These are phyloP conservation scores for Penicillium sp. DNA, from an alignment of 2,329 filamentous ascomycete genomes.

Conservation along the genomic window DNA sequence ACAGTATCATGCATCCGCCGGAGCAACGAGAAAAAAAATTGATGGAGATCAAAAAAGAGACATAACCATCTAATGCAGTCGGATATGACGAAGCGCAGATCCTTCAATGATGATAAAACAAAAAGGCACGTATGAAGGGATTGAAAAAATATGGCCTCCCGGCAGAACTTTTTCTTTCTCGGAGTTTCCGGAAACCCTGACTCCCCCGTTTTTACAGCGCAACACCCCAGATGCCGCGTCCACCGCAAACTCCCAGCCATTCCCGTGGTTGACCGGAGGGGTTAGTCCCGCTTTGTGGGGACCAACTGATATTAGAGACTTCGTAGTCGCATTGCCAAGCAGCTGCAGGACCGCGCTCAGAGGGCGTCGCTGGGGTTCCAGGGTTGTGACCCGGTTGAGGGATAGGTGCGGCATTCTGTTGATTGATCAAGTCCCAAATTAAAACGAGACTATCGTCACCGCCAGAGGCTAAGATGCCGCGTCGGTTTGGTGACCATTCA, in stretches of 20 bases:
- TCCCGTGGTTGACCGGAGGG: conserved; percentile 38
- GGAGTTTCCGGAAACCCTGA: background rate
- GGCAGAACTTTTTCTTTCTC: conserved; percentile 15
- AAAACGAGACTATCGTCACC: conserved; percentile 90
- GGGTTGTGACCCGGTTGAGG: conserved; percentile 38
- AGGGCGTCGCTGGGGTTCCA: conserved; percentile 34
- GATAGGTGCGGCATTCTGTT: conserved; percentile 54
- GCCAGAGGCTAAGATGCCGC: conserved; percentile 88
- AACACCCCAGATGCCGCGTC: conserved; percentile 51
- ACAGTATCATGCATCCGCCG: conserved; percentile 5
- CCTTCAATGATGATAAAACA: conserved; percentile 6
- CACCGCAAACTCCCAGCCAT: conserved; percentile 52
- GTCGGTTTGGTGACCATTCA: conserved; percentile 88
- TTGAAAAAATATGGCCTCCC: conserved; percentile 8
- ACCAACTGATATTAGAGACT: conserved; percentile 54
- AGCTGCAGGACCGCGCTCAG: conserved; percentile 50
- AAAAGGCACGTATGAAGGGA: conserved; percentile 10
- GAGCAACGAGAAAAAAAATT: conserved; percentile 2
- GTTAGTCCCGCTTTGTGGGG: conserved; percentile 45
- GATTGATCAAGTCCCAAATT: conserved; percentile 88
- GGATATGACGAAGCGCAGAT: conserved; percentile 10
- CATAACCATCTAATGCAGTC: conserved; percentile 28
- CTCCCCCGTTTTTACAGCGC: conserved; percentile 33
- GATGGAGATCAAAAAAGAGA: conserved; percentile 6
- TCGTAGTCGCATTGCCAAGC: conserved; percentile 53